Evolutionary conservation across 1,139 yeast species (phyloP).

Genomic region (Meyerozyma elateridarum): DNA sequence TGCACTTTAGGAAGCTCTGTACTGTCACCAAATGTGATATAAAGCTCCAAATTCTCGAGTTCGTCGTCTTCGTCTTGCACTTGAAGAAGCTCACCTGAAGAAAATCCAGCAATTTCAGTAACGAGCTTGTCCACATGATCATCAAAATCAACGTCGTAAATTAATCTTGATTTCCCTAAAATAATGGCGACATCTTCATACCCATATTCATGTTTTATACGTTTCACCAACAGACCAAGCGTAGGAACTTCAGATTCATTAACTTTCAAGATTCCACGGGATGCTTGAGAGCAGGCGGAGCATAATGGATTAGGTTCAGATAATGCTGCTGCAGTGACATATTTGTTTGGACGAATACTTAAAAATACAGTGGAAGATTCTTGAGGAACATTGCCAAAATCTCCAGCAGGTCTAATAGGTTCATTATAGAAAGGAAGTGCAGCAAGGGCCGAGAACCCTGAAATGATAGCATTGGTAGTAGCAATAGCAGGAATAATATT

Average conservation of each 20-base stretch:
- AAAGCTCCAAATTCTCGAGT: constrained; percentile 66
- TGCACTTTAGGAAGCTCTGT: constrained; percentile 21
- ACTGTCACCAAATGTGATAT: constrained; percentile 30
- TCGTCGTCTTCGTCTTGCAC: constrained; percentile 77
- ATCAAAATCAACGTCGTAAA: constrained; percentile 86
- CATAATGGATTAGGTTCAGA: constrained; percentile 64
- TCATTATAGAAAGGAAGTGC: constrained; percentile 1
- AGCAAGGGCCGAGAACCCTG: constrained; percentile 62
- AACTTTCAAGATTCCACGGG: constrained; percentile 40
- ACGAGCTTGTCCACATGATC: constrained; percentile 59
- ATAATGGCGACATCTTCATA: constrained; percentile 63
- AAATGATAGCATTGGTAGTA: constrained; percentile 92
- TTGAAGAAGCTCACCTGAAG: constrained; percentile 55
- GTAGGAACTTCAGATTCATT: constrained; percentile 12
- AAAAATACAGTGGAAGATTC: constrained; percentile 54
- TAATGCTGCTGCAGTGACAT: constrained; percentile 60
- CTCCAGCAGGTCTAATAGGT: background rate
- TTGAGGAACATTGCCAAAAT: constrained; percentile 10
- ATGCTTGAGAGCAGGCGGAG: constrained; percentile 63
- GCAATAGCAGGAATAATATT: constrained; percentile 98
- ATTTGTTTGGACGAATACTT: constrained; percentile 64
- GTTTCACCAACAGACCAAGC: constrained; percentile 42
- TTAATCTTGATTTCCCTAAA: constrained; percentile 52
- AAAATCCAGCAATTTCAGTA: constrained; percentile 47
- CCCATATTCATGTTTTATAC: constrained; percentile 42